phyloP scores from a whole-genome alignment of 192 early-diverging fungal species.

The Rhizophagus sp. region DNA sequence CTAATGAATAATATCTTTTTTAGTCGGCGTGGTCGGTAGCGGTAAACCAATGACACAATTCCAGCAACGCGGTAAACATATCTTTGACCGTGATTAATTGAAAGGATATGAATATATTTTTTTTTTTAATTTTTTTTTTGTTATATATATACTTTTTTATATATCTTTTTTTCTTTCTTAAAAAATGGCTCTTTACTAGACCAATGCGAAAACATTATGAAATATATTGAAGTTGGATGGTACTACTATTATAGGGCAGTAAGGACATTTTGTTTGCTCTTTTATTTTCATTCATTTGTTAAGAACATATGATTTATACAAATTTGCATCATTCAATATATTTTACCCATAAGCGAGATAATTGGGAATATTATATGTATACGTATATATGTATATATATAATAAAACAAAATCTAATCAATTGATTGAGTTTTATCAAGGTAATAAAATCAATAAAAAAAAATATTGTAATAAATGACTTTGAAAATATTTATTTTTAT shows the following conservation, averaged over 20 bases:
- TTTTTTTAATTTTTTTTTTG: not conserved
- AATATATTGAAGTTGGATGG: not conserved
- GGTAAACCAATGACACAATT: conserved; percentile 79
- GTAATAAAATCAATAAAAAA: too few species aligned
- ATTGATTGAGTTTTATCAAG: too few species aligned
- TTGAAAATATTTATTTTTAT: too few species aligned
- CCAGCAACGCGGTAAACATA: conserved; percentile 74
- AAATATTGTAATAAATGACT: too few species aligned
- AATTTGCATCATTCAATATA: conserved; percentile 14
- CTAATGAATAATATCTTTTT: not conserved
- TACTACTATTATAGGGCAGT: conserved; percentile 9
- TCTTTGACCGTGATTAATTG: conserved; percentile 51
- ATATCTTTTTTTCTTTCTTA: not conserved
- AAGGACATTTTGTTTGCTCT: conserved; percentile 12
- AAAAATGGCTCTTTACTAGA: conserved; percentile 4
- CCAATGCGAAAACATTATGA: not conserved
- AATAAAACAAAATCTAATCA: too few species aligned
- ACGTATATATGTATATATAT: too few species aligned
- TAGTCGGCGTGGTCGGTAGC: conserved; percentile 80
- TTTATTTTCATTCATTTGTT: conserved; percentile 2
- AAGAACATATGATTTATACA: conserved; percentile 7
- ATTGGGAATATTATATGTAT: not conserved
- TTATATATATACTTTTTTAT: not conserved
- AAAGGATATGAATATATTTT: conserved; percentile 9
- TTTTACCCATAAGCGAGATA: not conserved